Conservation (phyloP, 495 filamentous ascomycete genomes). For the Lasiosphaeria hispida region DNA sequence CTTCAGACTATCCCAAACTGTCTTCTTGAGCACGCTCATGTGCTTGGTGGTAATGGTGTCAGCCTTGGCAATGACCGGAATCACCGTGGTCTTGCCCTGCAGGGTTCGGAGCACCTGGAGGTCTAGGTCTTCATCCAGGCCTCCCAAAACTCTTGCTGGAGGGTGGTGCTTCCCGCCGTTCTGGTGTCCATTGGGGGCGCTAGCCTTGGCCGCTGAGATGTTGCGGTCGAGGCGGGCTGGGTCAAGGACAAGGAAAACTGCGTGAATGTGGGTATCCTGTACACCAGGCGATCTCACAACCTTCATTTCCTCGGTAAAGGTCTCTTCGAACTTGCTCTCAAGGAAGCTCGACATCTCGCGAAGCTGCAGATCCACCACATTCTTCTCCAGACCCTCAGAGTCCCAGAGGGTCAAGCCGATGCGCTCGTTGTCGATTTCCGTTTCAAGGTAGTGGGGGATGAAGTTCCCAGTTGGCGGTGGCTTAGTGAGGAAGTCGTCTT, state of each 20-base stretch:
- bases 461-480: constrained; percentile 59
- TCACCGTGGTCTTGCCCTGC: constrained; percentile 91
- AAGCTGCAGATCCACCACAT: constrained; percentile 88
- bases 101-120: constrained; percentile 84
- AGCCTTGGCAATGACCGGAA: constrained; percentile 95
- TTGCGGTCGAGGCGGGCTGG: constrained; percentile 82
- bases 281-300: constrained; percentile 88
- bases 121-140: constrained; percentile 86
- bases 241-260: constrained; percentile 89
- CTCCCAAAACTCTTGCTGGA: constrained; percentile 53
- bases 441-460: constrained; percentile 84
- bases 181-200: constrained; percentile 51
- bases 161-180: constrained; percentile 48
- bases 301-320: constrained; percentile 96
- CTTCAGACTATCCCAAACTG: constrained; percentile 85
- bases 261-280: constrained; percentile 96
- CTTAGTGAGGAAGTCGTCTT: constrained; percentile 52
- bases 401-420: constrained; percentile 96
- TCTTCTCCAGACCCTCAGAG: constrained; percentile 88
- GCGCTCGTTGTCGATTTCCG: constrained; percentile 89
- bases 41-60: constrained; percentile 92
- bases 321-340: constrained; percentile 98
- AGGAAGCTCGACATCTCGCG: constrained; percentile 88
- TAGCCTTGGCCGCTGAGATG: constrained; percentile 64
- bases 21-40: constrained; percentile 88